phyloP scores from a whole-genome alignment of 305 asterid species.

The Caryopteris hybrid region DNA sequence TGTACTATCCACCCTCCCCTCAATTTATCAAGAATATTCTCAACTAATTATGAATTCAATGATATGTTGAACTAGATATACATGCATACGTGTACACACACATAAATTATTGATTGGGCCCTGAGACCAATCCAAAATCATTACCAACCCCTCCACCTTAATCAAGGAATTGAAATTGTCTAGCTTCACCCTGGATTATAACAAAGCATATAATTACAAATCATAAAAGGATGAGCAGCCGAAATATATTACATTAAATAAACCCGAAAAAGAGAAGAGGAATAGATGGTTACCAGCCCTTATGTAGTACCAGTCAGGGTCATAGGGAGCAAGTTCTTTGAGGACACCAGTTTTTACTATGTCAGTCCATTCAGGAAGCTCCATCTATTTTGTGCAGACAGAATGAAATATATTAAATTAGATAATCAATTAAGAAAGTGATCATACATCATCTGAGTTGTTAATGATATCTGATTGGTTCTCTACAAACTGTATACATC shows the following conservation, averaged over 20 bases:
- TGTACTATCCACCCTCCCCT: too few species aligned
- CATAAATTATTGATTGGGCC: too few species aligned
- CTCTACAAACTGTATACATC: neutral
- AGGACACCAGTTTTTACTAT: slow-evolving; percentile 53
- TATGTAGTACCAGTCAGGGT: slow-evolving; percentile 57
- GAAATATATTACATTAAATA: neutral
- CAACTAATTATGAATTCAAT: too few species aligned
- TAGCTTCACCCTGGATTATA: neutral
- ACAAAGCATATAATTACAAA: neutral
- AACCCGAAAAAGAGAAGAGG: neutral
- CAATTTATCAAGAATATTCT: too few species aligned
- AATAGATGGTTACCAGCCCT: slow-evolving; percentile 40
- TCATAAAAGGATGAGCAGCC: neutral
- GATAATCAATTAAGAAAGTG: too few species aligned
- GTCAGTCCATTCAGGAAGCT: slow-evolving; percentile 62
- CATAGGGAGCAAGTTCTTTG: slow-evolving; percentile 56
- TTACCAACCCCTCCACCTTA: too few species aligned
- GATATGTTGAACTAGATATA: too few species aligned
- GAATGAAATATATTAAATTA: neutral
- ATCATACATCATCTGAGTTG: too few species aligned
- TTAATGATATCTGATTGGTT: neutral
- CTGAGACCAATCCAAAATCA: too few species aligned
- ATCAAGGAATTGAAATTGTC: too few species aligned
- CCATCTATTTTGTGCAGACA: slow-evolving; percentile 28
- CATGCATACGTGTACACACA: too few species aligned